Evolutionary conservation across 192 early-diverging fungal species (phyloP).

Genomic region (Backusella psychrophila): DNA sequence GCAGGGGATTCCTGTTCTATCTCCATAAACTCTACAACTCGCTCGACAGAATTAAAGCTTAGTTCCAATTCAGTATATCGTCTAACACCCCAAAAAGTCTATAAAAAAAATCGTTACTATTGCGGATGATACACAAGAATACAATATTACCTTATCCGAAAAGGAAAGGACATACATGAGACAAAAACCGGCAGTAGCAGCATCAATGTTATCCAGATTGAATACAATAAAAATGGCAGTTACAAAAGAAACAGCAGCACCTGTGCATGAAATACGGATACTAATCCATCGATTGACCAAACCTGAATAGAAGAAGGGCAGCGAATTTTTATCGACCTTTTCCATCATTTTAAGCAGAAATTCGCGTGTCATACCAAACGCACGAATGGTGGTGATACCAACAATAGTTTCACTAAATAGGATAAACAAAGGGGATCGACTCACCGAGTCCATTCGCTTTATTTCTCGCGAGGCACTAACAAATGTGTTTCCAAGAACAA

Average conservation of each 20-base stretch:
- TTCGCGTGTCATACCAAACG: slow-evolving; percentile 65
- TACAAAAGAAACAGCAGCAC: slow-evolving; percentile 64
- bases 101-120: neutral
- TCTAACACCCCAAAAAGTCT: slow-evolving; percentile 62
- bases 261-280: slow-evolving; percentile 70
- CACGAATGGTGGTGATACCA: slow-evolving; percentile 83
- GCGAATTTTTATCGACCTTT: slow-evolving; percentile 52
- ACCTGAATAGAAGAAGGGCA: slow-evolving; percentile 80
- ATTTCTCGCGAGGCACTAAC: slow-evolving; percentile 69
- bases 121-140: slow-evolving; percentile 61
- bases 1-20: slow-evolving; percentile 81
- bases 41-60: slow-evolving; percentile 83
- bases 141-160: slow-evolving; percentile 52
- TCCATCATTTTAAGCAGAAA: slow-evolving; percentile 58
- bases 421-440: slow-evolving; percentile 71
- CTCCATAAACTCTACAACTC: slow-evolving; percentile 76
- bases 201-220: slow-evolving; percentile 52
- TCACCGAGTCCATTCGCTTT: slow-evolving; percentile 79
- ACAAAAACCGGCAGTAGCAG: slow-evolving; percentile 80
- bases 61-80: slow-evolving; percentile 76
- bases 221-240: slow-evolving; percentile 61
- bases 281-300: slow-evolving; percentile 84
- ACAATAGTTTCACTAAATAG: slow-evolving; percentile 72
- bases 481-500: slow-evolving; percentile 55
- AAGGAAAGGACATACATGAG: slow-evolving; percentile 74